phyloP scores from a whole-genome alignment of 345 rosid genomes.

The Eucalyptus camaldulensis region DNA sequence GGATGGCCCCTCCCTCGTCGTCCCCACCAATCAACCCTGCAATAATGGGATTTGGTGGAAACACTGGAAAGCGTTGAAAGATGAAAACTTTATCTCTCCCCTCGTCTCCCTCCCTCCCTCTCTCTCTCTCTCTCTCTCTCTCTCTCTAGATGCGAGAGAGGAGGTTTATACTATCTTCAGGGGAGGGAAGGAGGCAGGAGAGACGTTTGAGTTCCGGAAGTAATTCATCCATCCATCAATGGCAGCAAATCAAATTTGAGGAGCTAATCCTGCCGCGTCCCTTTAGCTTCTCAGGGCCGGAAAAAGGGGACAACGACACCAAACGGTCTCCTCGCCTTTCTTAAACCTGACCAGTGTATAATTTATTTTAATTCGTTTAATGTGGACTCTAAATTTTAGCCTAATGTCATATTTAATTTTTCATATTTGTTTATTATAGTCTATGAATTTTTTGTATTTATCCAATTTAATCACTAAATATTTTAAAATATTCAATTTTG shows the following conservation, averaged over 20 bases:
- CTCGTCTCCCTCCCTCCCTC: neutral
- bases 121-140: neutral
- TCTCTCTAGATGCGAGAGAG: too few species aligned
- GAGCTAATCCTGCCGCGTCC: neutral
- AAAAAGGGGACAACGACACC: neutral
- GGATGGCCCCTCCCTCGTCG: neutral
- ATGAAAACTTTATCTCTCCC: neutral
- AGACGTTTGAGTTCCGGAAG: neutral
- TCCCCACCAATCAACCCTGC: neutral
- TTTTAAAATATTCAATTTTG: too few species aligned
- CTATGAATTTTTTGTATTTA: fast-evolving
- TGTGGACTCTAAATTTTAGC: fast-evolving
- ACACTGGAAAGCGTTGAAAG: neutral
- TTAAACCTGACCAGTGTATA: too few species aligned
- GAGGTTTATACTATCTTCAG: neutral
- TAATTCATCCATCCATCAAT: neutral
- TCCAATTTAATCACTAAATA: too few species aligned
- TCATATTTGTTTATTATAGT: fast-evolving
- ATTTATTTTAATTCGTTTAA: too few species aligned
- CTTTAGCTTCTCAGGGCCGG: neutral
- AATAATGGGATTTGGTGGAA: neutral
- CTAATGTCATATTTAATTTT: fast-evolving
- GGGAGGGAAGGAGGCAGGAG: neutral
- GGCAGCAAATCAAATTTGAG: neutral
- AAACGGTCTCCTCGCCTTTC: neutral